Evolutionary conservation across 2,329 filamentous ascomycete genomes (phyloP).

Genomic region (Gaeumannomyces tritici): DNA sequence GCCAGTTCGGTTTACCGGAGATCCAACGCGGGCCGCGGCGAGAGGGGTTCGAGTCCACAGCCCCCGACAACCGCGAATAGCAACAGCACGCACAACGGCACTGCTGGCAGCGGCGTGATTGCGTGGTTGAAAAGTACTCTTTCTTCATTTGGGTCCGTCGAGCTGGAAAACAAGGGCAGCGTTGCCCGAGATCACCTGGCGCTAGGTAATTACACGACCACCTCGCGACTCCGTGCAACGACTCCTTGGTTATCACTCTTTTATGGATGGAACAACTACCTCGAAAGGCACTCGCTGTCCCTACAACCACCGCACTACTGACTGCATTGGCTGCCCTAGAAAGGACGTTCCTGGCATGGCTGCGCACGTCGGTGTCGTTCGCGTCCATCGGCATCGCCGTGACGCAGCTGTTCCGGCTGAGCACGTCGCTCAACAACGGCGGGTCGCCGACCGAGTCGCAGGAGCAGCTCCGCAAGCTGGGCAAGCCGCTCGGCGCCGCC

Average conservation of each 20-base stretch:
- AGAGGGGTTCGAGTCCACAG: background rate
- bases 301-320: background rate
- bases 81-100: background rate
- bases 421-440: constrained; percentile 47
- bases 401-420: constrained; percentile 77
- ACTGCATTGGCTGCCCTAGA: background rate
- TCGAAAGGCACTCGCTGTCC: background rate
- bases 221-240: background rate
- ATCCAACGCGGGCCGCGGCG: background rate
- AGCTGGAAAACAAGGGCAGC: constrained; percentile 78
- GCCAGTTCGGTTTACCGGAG: background rate
- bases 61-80: background rate
- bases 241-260: background rate
- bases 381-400: constrained; percentile 76
- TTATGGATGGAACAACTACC: background rate
- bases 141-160: constrained; percentile 48
- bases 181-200: constrained; percentile 77
- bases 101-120: constrained; percentile 10
- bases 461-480: constrained; percentile 45
- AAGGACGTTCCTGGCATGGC: constrained; percentile 70
- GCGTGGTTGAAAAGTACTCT: constrained; percentile 36
- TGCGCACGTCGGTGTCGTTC: constrained; percentile 73
- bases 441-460: constrained; percentile 12
- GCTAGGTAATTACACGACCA: constrained; percentile 44
- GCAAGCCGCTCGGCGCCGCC: constrained; percentile 65